Base-by-base conservation (phyloP, 2,329 filamentous ascomycete genomes). In the Diaporthe ampelina region DNA sequence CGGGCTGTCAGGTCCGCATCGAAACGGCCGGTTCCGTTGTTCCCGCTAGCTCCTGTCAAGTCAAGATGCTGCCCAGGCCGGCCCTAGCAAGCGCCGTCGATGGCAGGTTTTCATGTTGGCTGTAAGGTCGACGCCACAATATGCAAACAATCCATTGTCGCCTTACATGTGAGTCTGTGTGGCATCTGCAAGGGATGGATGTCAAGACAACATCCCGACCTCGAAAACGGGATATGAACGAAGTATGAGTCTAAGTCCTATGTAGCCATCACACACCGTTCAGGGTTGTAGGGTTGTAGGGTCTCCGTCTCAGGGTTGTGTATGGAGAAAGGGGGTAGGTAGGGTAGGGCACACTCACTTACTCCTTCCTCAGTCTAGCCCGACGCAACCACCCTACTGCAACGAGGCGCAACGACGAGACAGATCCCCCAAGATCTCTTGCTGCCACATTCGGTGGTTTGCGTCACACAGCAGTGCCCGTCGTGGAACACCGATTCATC, bases 21-120 rank as follows among this genome's bases (percentile, higher is more conserved):
- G 29, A 68, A 68, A 68, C 73, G 73, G 73, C 69, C 59, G 73
- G 69, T 67, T 74, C 73, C 73, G 73, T 72, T 63, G n/a, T 50
- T 24, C 67, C 57, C 50, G 48, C 35, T 65, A 59, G 54, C 63
- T 52, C 45, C 45, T 68, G 63, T 52, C 63, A 68, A 13, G 63
- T 52, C 29, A 24, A n/a, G 61, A 67, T 17, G 9, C 19, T n/a
- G 43, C 29, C 63, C 43, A 67, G 63, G 32, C 32, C 48, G 63
- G 63, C 32, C 63, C 63, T 68, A 68, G 48, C 63, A 40, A 40
- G 63, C 63, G 63, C 63, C 63, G 63, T 68, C 63, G 48, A 54
- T 21, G 63, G 37, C 72, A 58, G 58, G 35, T 74, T 65, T 57
- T 24, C 26, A 45, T 45, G 68, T 72, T 74, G 50, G 37, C 50